Percentiles rank a stretch among this genome's conserved stretches.
Conservation (phyloP, 257 asterid genomes). For the Linaria vulgaris region DNA sequence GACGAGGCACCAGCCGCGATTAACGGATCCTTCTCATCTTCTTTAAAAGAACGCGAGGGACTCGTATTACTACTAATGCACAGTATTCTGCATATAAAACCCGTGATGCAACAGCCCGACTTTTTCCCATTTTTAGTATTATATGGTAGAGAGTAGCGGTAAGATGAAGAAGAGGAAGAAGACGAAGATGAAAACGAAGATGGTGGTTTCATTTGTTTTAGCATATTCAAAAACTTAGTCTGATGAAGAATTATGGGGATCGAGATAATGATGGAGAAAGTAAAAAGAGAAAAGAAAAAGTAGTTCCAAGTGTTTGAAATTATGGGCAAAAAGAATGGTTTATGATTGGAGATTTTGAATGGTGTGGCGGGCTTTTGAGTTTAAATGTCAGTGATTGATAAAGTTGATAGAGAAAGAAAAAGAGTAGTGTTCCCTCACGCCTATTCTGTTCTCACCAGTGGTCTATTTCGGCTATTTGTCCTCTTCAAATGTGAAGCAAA, state of each 20-base stretch:
- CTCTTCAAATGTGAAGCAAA: constrained; percentile 24
- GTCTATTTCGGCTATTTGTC: constrained; percentile 34
- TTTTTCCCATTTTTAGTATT: constrained; percentile 13
- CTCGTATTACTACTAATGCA: constrained; percentile 47
- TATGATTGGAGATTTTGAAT: constrained; percentile 43
- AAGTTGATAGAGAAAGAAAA: constrained; percentile 33
- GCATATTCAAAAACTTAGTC: neutral
- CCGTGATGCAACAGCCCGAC: constrained; percentile 42
- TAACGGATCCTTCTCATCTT: constrained; percentile 11
- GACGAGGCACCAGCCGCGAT: neutral
- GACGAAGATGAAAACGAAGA: constrained; percentile 36
- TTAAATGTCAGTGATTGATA: constrained; percentile 32
- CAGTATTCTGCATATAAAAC: constrained; percentile 59
- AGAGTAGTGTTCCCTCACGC: constrained; percentile 47
- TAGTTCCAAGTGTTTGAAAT: constrained; percentile 35
- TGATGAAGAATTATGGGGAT: neutral
- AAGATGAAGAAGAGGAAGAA: constrained; percentile 4
- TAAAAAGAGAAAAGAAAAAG: constrained; percentile 15
- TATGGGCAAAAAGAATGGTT: constrained; percentile 23
- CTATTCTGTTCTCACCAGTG: constrained; percentile 22
- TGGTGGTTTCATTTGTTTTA: constrained; percentile 38
- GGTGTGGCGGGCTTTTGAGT: constrained; percentile 47
- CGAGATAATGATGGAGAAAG: constrained; percentile 21
- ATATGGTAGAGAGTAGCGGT: no score
- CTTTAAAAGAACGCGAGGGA: constrained; percentile 35